A percentile compares a stretch with the other conserved stretches of the same genome.
These are phyloP conservation scores for Lecanicillium sp. DNA, from an alignment of 2,329 filamentous ascomycete genomes.

Conservation along the genomic window DNA sequence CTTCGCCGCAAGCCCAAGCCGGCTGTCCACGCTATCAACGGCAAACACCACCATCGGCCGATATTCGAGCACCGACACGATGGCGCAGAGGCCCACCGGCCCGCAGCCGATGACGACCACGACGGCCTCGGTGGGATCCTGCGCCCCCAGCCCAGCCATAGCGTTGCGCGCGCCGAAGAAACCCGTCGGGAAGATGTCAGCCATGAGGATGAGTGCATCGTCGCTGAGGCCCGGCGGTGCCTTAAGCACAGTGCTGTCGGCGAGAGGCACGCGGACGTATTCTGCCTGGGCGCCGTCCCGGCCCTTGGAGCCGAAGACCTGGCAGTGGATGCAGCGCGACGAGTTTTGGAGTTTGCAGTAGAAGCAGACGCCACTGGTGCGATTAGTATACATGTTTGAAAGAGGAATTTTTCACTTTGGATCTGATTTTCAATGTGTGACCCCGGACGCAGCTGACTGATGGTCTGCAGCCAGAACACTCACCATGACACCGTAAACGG, in stretches of 20 bases:
- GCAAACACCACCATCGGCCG: slow-evolving; percentile 71
- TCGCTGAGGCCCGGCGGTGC: slow-evolving; percentile 63
- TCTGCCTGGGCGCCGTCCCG: slow-evolving; percentile 78
- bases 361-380: slow-evolving; percentile 57
- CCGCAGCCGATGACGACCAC: slow-evolving; percentile 81
- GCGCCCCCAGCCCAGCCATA: slow-evolving; percentile 54
- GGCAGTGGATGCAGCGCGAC: slow-evolving; percentile 67
- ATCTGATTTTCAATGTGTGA: too few relatives aligned
- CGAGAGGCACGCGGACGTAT: slow-evolving; percentile 73
- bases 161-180: slow-evolving; percentile 78
- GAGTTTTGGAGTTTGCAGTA: slow-evolving; percentile 75
- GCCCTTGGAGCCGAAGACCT: slow-evolving; percentile 61
- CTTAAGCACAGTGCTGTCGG: slow-evolving; percentile 73
- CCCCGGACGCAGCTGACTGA: too few relatives aligned
- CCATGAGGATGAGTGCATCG: slow-evolving; percentile 75
- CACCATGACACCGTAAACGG: slow-evolving; percentile 80
- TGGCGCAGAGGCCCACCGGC: slow-evolving; percentile 75
- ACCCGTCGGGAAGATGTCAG: slow-evolving; percentile 87
- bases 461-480: slow-evolving; percentile 20
- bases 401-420: too few relatives aligned
- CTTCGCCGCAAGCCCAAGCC: slow-evolving; percentile 64
- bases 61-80: slow-evolving; percentile 70
- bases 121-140: slow-evolving; percentile 44
- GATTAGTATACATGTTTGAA: too few relatives aligned
- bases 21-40: slow-evolving; percentile 68